Evolutionary conservation across 495 filamentous ascomycete species (phyloP).

Genomic region (Penicillium coprophilum): DNA sequence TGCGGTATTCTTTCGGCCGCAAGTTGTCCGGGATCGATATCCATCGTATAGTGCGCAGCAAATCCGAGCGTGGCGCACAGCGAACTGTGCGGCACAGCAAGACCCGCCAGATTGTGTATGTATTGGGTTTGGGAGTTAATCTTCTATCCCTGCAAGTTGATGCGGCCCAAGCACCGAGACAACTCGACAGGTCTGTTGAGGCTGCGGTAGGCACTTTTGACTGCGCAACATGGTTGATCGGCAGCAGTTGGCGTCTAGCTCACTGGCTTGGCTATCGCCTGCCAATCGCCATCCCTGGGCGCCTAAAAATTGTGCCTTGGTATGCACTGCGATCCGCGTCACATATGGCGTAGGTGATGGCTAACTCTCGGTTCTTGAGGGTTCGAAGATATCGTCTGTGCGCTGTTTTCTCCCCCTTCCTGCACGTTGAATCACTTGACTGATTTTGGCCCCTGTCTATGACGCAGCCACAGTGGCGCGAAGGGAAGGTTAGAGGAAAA

Average conservation of each 20-base stretch:
- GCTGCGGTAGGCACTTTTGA: slow-evolving; percentile 7
- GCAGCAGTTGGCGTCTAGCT: slow-evolving; percentile 23
- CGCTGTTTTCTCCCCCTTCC: slow-evolving; percentile 5
- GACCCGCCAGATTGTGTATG: slow-evolving; percentile 19
- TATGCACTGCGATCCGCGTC: slow-evolving; percentile 15
- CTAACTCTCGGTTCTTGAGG: slow-evolving; percentile 1
- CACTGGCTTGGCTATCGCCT: slow-evolving; percentile 14
- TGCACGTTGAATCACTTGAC: slow-evolving; percentile 21
- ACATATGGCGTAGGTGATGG: neutral
- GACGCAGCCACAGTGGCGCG: slow-evolving; percentile 20
- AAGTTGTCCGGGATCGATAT: slow-evolving; percentile 13
- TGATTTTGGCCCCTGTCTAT: slow-evolving; percentile 15
- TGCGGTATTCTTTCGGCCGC: slow-evolving; percentile 18
- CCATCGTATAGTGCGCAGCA: slow-evolving; percentile 15
- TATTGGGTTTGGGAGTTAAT: slow-evolving; percentile 22
- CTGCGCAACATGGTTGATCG: slow-evolving; percentile 19
- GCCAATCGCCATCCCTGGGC: slow-evolving; percentile 23
- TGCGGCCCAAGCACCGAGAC: slow-evolving; percentile 12
- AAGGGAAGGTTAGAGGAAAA: neutral
- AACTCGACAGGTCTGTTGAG: neutral
- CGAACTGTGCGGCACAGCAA: slow-evolving; percentile 20
- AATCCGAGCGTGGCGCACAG: slow-evolving; percentile 17
- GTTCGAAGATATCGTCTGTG: slow-evolving; percentile 18
- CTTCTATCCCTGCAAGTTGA: slow-evolving; percentile 13
- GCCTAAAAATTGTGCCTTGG: slow-evolving; percentile 23